Conservation (phyloP, 441 rosid genomes). For the Pelargonium myrrhifolium region DNA sequence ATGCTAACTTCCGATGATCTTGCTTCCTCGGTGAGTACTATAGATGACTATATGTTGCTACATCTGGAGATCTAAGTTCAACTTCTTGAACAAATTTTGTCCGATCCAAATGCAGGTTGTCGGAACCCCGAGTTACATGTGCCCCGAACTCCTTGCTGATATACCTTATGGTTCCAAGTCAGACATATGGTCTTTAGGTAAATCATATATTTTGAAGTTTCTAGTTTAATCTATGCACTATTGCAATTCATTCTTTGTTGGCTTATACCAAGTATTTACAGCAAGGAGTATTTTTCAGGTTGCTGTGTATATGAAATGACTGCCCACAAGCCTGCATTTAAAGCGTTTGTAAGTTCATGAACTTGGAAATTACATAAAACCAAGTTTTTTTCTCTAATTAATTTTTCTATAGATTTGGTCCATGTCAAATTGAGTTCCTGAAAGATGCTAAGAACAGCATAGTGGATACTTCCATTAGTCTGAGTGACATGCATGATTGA, state of each 20-base stretch:
- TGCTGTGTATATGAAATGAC: slow-evolving; percentile 99
- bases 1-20: slow-evolving; percentile 93
- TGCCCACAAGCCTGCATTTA: slow-evolving; percentile 86
- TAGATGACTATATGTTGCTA: neutral
- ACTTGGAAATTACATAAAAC: too few species aligned
- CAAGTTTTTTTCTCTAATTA: too few species aligned
- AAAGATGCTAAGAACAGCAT: too few species aligned
- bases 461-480: too few species aligned
- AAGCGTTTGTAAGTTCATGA: slow-evolving; percentile 71
- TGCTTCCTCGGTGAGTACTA: slow-evolving; percentile 78
- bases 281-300: slow-evolving; percentile 47
- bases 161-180: slow-evolving; percentile 97
- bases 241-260: neutral
- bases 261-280: slow-evolving; percentile 17
- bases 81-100: slow-evolving; percentile 16
- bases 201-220: slow-evolving; percentile 17
- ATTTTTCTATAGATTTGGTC: too few species aligned
- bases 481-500: too few species aligned
- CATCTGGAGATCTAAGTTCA: slow-evolving; percentile 11
- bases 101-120: slow-evolving; percentile 58
- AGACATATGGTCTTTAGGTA: slow-evolving; percentile 97
- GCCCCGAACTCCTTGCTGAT: slow-evolving; percentile 99
- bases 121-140: slow-evolving; percentile 99
- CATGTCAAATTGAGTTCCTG: too few species aligned
- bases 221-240: too few species aligned